These are phyloP conservation scores for Suhomyces anneliseae DNA, from an alignment of 1,139 yeast species.

Conservation along the genomic window DNA sequence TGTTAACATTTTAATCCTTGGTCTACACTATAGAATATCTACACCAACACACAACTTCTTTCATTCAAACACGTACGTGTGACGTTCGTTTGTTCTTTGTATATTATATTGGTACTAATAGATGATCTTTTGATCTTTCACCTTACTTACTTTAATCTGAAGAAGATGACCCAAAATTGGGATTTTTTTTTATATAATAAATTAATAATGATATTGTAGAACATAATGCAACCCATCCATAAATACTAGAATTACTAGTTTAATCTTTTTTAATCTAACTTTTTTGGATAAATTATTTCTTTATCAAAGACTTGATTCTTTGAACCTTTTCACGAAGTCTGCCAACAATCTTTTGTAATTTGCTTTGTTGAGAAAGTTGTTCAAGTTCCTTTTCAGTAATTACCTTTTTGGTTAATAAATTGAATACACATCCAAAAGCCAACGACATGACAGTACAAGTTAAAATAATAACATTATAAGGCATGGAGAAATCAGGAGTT, in stretches of 20 bases:
- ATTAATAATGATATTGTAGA: too few species aligned
- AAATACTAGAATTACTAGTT: background rate
- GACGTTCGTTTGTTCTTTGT: too few species aligned
- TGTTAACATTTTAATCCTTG: too few species aligned
- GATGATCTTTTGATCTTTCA: too few species aligned
- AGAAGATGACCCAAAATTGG: background rate
- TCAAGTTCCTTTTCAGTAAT: slow-evolving; percentile 80
- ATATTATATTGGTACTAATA: too few species aligned
- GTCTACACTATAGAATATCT: too few species aligned
- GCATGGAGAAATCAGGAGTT: slow-evolving; percentile 99
- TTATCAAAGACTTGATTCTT: slow-evolving; percentile 7
- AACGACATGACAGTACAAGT: slow-evolving; percentile 93
- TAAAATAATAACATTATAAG: slow-evolving; percentile 92
- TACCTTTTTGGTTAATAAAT: slow-evolving; percentile 70
- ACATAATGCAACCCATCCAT: too few species aligned
- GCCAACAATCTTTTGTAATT: slow-evolving; percentile 20
- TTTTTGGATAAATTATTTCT: background rate
- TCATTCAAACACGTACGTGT: too few species aligned
- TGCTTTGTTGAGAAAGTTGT: slow-evolving; percentile 25
- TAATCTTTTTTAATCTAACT: too few species aligned
- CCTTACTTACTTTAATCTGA: too few species aligned
- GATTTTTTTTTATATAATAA: background rate
- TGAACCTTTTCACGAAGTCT: slow-evolving; percentile 16
- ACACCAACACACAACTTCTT: too few species aligned
- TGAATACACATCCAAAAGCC: slow-evolving; percentile 84